These are phyloP conservation scores for Hyphopichia fennica DNA, from an alignment of 1,139 yeast species.

Conservation along the genomic window DNA sequence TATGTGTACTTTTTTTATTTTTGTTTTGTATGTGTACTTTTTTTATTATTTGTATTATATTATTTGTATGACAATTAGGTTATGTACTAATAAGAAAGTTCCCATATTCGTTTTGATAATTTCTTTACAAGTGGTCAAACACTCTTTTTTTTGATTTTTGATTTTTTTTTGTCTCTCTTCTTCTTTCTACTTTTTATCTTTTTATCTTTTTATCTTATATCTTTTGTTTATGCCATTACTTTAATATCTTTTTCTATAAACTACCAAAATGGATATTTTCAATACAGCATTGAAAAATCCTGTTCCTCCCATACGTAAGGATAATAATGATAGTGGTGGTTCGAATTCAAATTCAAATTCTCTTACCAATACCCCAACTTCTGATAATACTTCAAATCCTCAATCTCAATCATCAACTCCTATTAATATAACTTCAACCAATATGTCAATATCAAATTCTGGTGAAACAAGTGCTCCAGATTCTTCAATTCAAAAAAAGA, in stretches of 20 bases:
- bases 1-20: no score
- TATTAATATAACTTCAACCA: neutral
- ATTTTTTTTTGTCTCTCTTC: neutral
- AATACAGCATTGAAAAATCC: slow-evolving; percentile 30
- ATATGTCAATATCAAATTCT: neutral
- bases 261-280: slow-evolving; percentile 21
- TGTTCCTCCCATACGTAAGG: slow-evolving; percentile 28
- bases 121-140: no score
- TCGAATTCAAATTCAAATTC: slow-evolving; percentile 3
- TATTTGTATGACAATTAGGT: no score
- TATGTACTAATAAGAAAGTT: no score
- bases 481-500: slow-evolving; percentile 13
- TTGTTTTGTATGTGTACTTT: no score
- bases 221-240: no score
- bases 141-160: slow-evolving; percentile 5
- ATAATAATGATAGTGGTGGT: slow-evolving; percentile 4
- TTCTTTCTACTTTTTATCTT: no score
- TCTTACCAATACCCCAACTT: slow-evolving; percentile 5
- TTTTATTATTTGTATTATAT: no score
- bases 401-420: slow-evolving; percentile 5
- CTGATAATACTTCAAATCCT: slow-evolving; percentile 4
- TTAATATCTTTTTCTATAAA: no score
- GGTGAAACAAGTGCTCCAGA: slow-evolving; percentile 6
- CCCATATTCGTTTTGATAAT: no score
- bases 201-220: no score